Conservation (phyloP, 2,329 filamentous ascomycete genomes). For the Lasiodiplodia citricola region DNA sequence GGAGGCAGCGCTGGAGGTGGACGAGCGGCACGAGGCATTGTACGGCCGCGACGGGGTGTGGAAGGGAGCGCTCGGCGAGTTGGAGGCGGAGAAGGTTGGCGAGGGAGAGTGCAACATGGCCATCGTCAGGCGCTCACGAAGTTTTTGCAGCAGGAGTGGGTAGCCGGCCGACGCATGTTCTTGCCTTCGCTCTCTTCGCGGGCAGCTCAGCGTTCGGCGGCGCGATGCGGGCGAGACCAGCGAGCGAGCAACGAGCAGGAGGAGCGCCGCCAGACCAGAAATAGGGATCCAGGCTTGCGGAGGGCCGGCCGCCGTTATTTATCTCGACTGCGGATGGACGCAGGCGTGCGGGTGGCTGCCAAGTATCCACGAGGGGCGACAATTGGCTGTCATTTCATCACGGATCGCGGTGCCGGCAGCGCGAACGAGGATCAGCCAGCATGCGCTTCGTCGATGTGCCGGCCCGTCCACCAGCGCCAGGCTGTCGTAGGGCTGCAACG, state of each 20-base stretch:
- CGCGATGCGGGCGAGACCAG: slow-evolving; percentile 19
- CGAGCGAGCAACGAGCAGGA: slow-evolving; percentile 24
- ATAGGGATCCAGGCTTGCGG: neutral
- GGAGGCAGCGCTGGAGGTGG: slow-evolving; percentile 37
- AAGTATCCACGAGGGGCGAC: slow-evolving; percentile 23
- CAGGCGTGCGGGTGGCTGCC: slow-evolving; percentile 17
- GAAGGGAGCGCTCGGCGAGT: slow-evolving; percentile 43
- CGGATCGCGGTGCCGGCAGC: slow-evolving; percentile 12
- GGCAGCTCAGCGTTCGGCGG: slow-evolving; percentile 7
- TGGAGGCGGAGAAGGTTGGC: slow-evolving; percentile 44
- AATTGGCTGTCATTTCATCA: slow-evolving; percentile 18
- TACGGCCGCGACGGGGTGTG: slow-evolving; percentile 39
- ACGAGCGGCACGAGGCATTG: slow-evolving; percentile 42
- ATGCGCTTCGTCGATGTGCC: slow-evolving; percentile 9
- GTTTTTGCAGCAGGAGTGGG: slow-evolving; percentile 19
- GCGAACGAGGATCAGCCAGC: slow-evolving; percentile 15
- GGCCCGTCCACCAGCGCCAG: neutral
- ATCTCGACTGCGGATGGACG: slow-evolving; percentile 6
- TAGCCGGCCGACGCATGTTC: slow-evolving; percentile 26
- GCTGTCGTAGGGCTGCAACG: slow-evolving; percentile 11
- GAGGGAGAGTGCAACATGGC: slow-evolving; percentile 40
- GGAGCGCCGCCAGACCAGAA: slow-evolving; percentile 11
- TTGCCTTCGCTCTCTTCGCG: slow-evolving; percentile 17
- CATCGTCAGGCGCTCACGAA: slow-evolving; percentile 22
- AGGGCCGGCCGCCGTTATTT: slow-evolving; percentile 15